These are phyloP conservation scores for Jatropha multifida DNA, from an alignment of 441 rosid genomes.

Conservation along the genomic window DNA sequence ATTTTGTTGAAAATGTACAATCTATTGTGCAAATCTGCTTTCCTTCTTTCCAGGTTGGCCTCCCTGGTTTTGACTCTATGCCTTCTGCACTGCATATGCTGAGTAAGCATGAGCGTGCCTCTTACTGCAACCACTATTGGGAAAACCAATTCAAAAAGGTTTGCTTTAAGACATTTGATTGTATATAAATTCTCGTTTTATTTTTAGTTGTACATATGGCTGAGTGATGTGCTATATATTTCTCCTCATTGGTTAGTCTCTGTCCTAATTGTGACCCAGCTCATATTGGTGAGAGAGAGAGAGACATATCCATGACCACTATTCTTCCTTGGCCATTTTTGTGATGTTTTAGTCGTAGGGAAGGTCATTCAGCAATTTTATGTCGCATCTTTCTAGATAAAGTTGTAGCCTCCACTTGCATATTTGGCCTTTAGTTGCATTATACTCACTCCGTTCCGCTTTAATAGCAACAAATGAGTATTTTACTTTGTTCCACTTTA, in stretches of 20 bases:
- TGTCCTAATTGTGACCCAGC: not conserved
- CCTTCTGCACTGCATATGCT: constrained; percentile 88
- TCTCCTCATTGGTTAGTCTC: not conserved
- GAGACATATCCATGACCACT: not conserved
- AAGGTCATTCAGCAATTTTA: not conserved
- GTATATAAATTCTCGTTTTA: not conserved
- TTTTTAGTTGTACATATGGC: not conserved
- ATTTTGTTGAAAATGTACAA: not conserved
- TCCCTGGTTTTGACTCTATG: constrained; percentile 99
- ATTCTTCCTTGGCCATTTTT: not conserved
- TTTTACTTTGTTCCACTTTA: too few species aligned
- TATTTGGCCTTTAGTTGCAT: not conserved
- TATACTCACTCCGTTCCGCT: not conserved
- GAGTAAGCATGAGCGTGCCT: constrained; percentile 97
- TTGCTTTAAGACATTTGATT: constrained; percentile 27
- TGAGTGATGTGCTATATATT: not conserved
- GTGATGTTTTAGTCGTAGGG: not conserved
- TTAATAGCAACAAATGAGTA: too few species aligned
- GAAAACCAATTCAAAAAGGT: constrained; percentile 95
- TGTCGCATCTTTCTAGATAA: not conserved
- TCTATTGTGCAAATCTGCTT: constrained; percentile 6
- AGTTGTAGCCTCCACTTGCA: not conserved
- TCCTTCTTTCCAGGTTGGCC: constrained; percentile 79
- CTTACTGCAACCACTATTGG: constrained; percentile 99
- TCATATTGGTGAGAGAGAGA: not conserved